These are phyloP conservation scores for Uromyces viciae-fabae DNA, from an alignment of 1,284 basidiomycete species.

Conservation along the genomic window DNA sequence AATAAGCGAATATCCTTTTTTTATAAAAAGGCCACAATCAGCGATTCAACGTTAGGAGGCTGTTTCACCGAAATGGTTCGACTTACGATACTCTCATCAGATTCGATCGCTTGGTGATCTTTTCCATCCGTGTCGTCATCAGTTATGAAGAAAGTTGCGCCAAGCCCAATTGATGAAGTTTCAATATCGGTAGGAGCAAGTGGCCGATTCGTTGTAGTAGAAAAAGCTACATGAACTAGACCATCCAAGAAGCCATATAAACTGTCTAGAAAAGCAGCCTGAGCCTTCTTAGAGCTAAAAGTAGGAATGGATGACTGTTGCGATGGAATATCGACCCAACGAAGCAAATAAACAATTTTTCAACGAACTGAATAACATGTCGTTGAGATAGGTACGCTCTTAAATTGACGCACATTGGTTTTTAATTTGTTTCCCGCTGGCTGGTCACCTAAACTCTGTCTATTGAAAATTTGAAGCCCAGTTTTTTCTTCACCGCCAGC, in stretches of 20 bases:
- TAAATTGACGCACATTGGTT: not conserved
- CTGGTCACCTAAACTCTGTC: not conserved
- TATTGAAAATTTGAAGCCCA: slow-evolving; percentile 17
- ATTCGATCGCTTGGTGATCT: not conserved
- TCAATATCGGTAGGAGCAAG: not conserved
- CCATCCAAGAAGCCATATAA: slow-evolving; percentile 87
- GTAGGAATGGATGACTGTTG: slow-evolving; percentile 48
- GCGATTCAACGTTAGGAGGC: too few relatives aligned
- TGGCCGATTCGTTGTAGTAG: slow-evolving; percentile 50
- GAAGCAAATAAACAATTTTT: not conserved
- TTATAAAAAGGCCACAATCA: not conserved
- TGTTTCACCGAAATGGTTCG: not conserved
- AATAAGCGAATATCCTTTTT: slow-evolving; percentile 77
- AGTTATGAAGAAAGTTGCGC: not conserved
- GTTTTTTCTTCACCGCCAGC: slow-evolving; percentile 68
- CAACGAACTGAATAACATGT: too few relatives aligned
- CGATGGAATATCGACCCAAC: not conserved
- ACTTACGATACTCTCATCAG: slow-evolving; percentile 32
- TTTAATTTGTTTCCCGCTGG: slow-evolving; percentile 14
- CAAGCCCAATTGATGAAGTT: not conserved
- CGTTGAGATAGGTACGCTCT: not conserved
- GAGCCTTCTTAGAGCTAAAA: slow-evolving; percentile 64
- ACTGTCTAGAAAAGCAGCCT: slow-evolving; percentile 79
- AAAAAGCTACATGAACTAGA: slow-evolving; percentile 74
- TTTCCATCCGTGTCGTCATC: not conserved